phyloP scores from a whole-genome alignment of 441 rosid genomes.

The Corymbia citriodora region DNA sequence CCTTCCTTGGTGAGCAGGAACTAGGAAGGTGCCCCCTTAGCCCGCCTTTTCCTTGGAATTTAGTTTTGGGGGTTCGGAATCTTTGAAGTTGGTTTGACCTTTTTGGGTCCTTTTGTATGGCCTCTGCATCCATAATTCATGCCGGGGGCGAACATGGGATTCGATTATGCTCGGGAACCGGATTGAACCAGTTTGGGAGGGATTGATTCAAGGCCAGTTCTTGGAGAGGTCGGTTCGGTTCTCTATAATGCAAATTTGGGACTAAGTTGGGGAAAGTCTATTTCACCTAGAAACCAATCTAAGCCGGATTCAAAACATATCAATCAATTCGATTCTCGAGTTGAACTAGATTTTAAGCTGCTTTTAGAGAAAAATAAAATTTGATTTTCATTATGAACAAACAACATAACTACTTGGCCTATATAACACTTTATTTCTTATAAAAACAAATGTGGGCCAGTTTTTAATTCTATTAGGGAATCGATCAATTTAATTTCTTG shows the following conservation, averaged over 20 bases:
- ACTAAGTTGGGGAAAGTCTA: not conserved
- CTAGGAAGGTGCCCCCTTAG: constrained; percentile 1
- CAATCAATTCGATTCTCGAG: rapidly evolving
- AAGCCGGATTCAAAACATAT: not conserved
- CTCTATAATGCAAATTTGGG: rapidly evolving
- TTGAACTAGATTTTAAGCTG: not conserved
- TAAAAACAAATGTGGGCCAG: not conserved
- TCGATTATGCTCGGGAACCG: rapidly evolving
- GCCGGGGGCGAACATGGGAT: not conserved
- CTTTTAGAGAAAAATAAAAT: not conserved
- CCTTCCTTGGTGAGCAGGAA: not conserved
- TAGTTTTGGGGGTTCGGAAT: not conserved
- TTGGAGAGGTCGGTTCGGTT: not conserved
- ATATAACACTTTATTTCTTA: not conserved
- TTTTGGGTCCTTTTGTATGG: not conserved
- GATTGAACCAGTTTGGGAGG: rapidly evolving
- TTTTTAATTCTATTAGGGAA: rapidly evolving
- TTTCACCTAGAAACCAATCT: rapidly evolving
- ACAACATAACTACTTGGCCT: not conserved
- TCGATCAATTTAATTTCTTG: not conserved
- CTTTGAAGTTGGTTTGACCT: not conserved
- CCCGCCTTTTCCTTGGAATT: not conserved
- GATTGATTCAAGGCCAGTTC: not conserved
- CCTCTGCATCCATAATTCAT: not conserved
- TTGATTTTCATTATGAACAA: not conserved